These are phyloP conservation scores for Panicum virgatum DNA, from an alignment of 202 grass and related monocot species.

Conservation along the genomic window DNA sequence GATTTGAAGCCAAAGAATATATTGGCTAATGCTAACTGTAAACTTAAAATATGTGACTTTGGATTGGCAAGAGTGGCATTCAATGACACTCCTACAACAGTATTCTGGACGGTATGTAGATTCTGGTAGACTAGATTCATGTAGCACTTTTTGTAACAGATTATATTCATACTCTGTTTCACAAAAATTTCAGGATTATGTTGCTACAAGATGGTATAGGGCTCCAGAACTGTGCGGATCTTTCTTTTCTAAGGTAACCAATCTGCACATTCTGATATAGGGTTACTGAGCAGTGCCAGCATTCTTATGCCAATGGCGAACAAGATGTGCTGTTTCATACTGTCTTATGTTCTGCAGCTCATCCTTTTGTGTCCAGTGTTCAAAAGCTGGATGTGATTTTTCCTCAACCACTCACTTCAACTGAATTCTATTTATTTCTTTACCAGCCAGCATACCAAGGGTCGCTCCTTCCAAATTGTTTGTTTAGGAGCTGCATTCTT, in stretches of 20 bases:
- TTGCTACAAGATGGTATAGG: constrained; percentile 99
- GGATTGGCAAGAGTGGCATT: constrained; percentile 96
- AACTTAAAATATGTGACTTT: constrained; percentile 99
- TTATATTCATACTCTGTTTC: constrained; percentile 21
- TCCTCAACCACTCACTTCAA: not conserved
- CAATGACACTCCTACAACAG: constrained; percentile 86
- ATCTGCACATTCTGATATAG: constrained; percentile 19
- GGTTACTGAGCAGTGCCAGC: not conserved
- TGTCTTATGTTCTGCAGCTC: not conserved
- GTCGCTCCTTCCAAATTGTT: constrained; percentile 27
- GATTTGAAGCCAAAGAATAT: constrained; percentile 99
- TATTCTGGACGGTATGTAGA: constrained; percentile 95
- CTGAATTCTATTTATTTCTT: constrained; percentile 13
- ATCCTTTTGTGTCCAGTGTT: constrained; percentile 14
- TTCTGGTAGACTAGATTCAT: constrained; percentile 8
- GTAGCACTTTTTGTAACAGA: not conserved
- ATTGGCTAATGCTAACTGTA: constrained; percentile 98
- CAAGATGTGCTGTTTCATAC: constrained; percentile 11
- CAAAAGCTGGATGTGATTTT: constrained; percentile 14
- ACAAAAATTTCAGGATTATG: constrained; percentile 77
- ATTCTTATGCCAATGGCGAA: constrained; percentile 14
- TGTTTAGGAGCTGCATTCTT: constrained; percentile 36
- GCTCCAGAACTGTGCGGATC: constrained; percentile 97
- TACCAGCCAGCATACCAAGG: constrained; percentile 1
- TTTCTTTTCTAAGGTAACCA: constrained; percentile 94